Percentiles rank a stretch among this genome's conserved stretches.
Evolutionary conservation across 2,329 filamentous ascomycete genomes (phyloP).

Genomic region (Aurifilum marmelostoma): DNA sequence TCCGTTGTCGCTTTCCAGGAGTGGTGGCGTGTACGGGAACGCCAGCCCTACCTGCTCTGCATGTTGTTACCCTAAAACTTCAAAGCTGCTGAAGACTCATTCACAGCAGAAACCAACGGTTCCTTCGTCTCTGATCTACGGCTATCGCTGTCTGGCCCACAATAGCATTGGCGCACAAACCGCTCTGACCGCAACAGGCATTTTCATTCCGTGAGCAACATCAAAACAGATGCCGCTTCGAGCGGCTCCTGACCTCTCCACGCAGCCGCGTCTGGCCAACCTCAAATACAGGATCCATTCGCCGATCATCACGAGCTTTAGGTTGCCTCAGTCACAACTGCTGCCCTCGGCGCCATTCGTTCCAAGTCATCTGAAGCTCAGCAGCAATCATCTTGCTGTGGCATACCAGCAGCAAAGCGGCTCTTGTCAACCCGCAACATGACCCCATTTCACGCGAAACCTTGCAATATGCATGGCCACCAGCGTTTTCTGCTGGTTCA

Average conservation of each 20-base stretch:
- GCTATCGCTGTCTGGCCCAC: slow-evolving; percentile 2
- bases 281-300: background rate
- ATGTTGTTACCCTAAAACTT: background rate
- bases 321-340: background rate
- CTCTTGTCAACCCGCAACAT: background rate
- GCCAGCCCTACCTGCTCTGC: background rate
- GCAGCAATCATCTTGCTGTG: background rate
- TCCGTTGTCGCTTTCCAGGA: background rate
- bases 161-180: slow-evolving; percentile 4
- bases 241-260: slow-evolving; percentile 8
- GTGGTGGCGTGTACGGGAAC: background rate
- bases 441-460: background rate
- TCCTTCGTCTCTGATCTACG: background rate
- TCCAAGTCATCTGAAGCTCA: background rate
- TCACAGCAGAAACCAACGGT: background rate
- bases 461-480: background rate
- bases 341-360: background rate
- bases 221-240: slow-evolving; percentile 3
- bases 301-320: background rate
- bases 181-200: slow-evolving; percentile 7
- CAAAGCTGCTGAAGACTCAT: background rate
- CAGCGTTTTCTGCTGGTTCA: background rate
- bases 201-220: background rate
- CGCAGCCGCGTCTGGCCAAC: background rate
- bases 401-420: background rate